Base-by-base conservation (phyloP, 2,329 filamentous ascomycete genomes). In the Pestalotiopsis sp. region DNA sequence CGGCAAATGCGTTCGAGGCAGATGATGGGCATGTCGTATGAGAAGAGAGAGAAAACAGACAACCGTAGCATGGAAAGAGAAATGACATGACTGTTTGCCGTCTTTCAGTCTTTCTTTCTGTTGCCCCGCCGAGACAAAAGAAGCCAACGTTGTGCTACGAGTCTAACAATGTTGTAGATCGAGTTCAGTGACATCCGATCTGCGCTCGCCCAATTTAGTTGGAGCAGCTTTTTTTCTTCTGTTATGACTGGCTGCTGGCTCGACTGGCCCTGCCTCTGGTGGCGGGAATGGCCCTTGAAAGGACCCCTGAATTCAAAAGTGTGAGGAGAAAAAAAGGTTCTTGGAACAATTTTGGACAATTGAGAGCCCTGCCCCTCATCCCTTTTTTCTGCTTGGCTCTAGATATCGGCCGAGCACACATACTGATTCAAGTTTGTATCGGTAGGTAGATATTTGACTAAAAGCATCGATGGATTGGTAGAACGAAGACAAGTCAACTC, bases 291-390 rank as follows among this genome's bases (percentile, higher is more conserved):
- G 45, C 45, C 45, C 45, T 52, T n/a, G 45, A 52, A 9, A 52
- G 45, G 45, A 52, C 45, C 45, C 45, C 45, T 52, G 45, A 52
- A 52, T 20, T 52, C 45, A 52, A 52, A 52, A 52, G 45, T 52
- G 17, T n/a, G 45, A 52, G 45, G 17, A 9, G 45, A 52, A n/a
- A 52, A n/a, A n/a, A 20, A 52, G 7, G 45, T 9, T 36, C 7
- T 36, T 36, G 45, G 17, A n/a, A 52, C 17, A 52, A 52, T 23
- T 14, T 61, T 39, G 59, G 31, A 17, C 59, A 62, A 39, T 17
- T 38, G 27, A n/a, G 13, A 36, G 14, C 59, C 59, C 27, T 62
- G 59, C 59, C 59, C 59, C 59, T 62, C 59, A 62, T 62, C 59
- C 59, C 59, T 39, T 62, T 36, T 59, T 36, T 59, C 23, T 39